Base-by-base conservation (phyloP, 768 basidiomycete genomes). In the Asterophora lycoperdoides region DNA sequence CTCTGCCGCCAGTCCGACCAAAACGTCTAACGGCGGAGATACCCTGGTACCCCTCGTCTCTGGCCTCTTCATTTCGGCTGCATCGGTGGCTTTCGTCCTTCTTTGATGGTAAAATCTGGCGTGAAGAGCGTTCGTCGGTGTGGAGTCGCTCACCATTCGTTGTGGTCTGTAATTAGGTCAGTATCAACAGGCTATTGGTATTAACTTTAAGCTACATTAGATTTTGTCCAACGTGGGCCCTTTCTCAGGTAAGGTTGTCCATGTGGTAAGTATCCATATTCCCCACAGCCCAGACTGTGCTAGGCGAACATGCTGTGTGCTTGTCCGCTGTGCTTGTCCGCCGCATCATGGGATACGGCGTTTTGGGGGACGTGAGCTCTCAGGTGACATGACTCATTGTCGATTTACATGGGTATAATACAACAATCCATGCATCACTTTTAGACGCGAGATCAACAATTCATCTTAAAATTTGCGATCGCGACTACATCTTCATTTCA, bases 1-100 rank as follows among this genome's bases (percentile, higher is more conserved):
- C 14, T 51, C 53, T 14, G 35, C 55, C 18, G 55, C 57, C 15
- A 49, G 42, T 15, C 52, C 60, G 30, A 55, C 59, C 7, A 45
- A 55, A 6, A 47, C 56, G 23, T 49, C 53, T 5, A 46, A 37
- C 14, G 41, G 47, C 18, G 19, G n/a, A 19, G 19, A 37, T 8
- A 41, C 3, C 15, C 36, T 54, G 17, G 46, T 47, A 13, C 48
- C 47, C n/a, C 46, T 52, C 34, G 17, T 57, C 17, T 47, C 45
- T 9, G 44, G 51, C 18, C 26, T 48, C 8, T 36, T 52, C 13
- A 17, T 46, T 28, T 53, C 56, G 28, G 41, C 44, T 26, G 52
- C 40, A 11, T 18, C 35, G 37, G 46, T 39, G 6, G 30, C 46
- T 33, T 15, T 44, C 17, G 32, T 33, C 30, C 33, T 35, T 19